Evolutionary conservation across 306 rosid genomes (phyloP), one percentile per base, ranked within the genome.

Genomic region (Parietaria judaica): DNA sequence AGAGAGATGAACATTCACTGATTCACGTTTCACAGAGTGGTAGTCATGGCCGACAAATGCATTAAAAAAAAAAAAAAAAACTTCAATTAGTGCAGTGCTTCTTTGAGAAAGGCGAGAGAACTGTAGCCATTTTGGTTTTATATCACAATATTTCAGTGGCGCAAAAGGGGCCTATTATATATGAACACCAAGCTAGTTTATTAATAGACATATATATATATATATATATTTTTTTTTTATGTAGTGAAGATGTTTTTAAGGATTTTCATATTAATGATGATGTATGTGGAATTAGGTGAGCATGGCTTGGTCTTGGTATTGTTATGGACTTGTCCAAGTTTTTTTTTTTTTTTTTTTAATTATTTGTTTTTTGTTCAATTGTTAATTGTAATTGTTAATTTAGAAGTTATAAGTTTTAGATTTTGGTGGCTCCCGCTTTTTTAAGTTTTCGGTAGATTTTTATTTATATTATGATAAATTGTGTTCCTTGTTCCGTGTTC

Each of bases 31-130:
- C 14, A 10, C 13, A 49, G 54, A 49, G 54, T 14, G 49, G 39
- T 11, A 56, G 38, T 54, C 51, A 51, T 54, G 66, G 60, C 60
- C 71, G 79, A 74, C 71, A 64, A 74, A 64, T 2, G 74, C 74
- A 58, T 59, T 66, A 67, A 60, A 41, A 41, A 5, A 41, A 5
- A 34, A 34, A 49, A 55, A n/a, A 7, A 51, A 52, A 11, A 36
- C 54, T 67, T 67, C 59, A 60, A 35, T 23, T 60, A 43, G 51
- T 69, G 54, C 69, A 69, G 71, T 64, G 79, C 60, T 41, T 64
- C 31, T 4, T 60, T 60, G 36, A 53, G 16, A 52, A 58, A 34
- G 48, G 50, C 37, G 49, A 6, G n/a, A 31, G 34, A 49, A 63
- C 54, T 37, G 60, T 41, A 41, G 41, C 31, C 15, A 31, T 14